Conservation (phyloP, 208 protist genomes). For the Angomonas deanei region DNA sequence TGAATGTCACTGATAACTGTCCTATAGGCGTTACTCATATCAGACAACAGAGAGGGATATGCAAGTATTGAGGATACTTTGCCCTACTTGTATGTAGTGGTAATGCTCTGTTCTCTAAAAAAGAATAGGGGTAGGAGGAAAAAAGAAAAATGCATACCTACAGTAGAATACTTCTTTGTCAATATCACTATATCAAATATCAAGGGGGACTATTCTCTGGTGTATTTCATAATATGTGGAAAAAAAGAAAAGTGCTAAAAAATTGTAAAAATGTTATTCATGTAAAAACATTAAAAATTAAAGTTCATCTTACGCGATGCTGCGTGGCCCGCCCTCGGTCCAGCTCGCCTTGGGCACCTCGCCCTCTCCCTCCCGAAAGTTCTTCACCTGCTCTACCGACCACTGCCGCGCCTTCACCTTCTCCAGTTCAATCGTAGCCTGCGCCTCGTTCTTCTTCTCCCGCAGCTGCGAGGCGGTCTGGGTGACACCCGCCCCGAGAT, state of each 20-base stretch:
- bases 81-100: too few relatives aligned
- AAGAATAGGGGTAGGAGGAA: conserved; percentile 7
- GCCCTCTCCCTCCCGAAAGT: conserved; percentile 27
- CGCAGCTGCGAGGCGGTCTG: conserved; percentile 59
- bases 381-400: conserved; percentile 79
- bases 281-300: too few relatives aligned
- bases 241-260: background rate
- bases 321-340: background rate
- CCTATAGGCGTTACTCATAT: conserved; percentile 73
- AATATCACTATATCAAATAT: too few relatives aligned
- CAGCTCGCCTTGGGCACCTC: background rate
- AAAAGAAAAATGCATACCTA: conserved; percentile 2
- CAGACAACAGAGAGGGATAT: too few relatives aligned
- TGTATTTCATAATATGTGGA: conserved; percentile 4
- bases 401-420: conserved; percentile 68
- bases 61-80: too few relatives aligned
- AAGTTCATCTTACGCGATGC: too few relatives aligned
- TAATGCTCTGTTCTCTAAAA: conserved; percentile 12
- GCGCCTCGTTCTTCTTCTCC: conserved; percentile 75
- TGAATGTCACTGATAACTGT: conserved; percentile 64
- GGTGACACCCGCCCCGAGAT: conserved; percentile 72
- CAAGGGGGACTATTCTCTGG: too few relatives aligned
- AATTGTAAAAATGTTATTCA: background rate
- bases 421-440: conserved; percentile 50
- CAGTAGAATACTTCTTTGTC: too few relatives aligned